Percentiles rank a stretch among this genome's conserved stretches.
Evolutionary conservation across 1,284 basidiomycete genomes (phyloP).

Genomic region (Ustilago trichophora): DNA sequence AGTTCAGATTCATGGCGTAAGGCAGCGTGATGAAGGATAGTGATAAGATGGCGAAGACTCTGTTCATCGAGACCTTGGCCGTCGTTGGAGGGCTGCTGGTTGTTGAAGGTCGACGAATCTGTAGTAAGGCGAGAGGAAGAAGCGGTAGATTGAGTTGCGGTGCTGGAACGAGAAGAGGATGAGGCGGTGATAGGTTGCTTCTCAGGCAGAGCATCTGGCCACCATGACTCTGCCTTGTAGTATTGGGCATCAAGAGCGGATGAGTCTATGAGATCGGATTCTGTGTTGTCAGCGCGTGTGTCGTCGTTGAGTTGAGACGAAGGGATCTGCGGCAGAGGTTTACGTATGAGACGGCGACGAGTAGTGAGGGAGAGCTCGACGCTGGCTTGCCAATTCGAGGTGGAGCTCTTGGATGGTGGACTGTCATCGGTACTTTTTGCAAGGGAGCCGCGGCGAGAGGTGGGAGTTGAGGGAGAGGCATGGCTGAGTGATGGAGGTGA

Average conservation of each 20-base stretch:
- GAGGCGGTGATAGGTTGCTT: slow-evolving; percentile 6
- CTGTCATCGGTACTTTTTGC: slow-evolving; percentile 6
- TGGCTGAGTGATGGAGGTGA: slow-evolving; percentile 10
- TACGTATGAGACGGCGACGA: slow-evolving; percentile 54
- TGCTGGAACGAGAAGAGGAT: neutral
- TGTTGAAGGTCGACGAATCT: neutral
- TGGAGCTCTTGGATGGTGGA: slow-evolving; percentile 11
- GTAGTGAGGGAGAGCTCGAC: slow-evolving; percentile 54
- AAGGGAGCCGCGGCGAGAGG: slow-evolving; percentile 19
- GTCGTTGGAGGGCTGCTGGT: neutral
- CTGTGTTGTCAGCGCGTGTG: neutral
- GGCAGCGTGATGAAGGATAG: slow-evolving; percentile 44
- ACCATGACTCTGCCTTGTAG: slow-evolving; percentile 37
- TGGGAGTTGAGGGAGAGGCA: slow-evolving; percentile 9
- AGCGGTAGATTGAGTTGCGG: neutral
- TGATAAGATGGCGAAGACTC: slow-evolving; percentile 32
- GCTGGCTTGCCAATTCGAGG: slow-evolving; percentile 49
- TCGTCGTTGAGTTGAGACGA: neutral
- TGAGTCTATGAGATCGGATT: slow-evolving; percentile 8
- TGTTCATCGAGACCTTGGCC: slow-evolving; percentile 45
- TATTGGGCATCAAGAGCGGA: slow-evolving; percentile 22
- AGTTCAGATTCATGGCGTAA: slow-evolving; percentile 6
- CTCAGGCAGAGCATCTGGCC: slow-evolving; percentile 34
- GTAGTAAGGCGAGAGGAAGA: neutral
- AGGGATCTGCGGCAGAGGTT: slow-evolving; percentile 55